Evolutionary conservation across 306 rosid genomes (phyloP).

Genomic region (Astragalus glycyphyllos): DNA sequence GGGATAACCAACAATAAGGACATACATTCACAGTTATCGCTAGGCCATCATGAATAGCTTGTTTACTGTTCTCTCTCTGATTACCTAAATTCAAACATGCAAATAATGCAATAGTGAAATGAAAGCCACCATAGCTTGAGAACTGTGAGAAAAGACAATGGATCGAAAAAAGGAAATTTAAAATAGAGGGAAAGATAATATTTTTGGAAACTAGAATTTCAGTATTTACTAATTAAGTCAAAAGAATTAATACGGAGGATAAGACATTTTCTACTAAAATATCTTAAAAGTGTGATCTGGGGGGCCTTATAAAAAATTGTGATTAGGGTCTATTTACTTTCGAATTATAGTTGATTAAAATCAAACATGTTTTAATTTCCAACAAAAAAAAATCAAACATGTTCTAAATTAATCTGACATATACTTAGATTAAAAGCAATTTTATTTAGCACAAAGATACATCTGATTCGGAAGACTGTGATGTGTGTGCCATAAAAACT

Average conservation of each 20-base stretch:
- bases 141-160: slow-evolving; percentile 2
- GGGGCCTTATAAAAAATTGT: too few relatives aligned
- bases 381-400: too few relatives aligned
- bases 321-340: too few relatives aligned
- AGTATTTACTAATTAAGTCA: neutral
- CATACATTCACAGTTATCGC: slow-evolving; percentile 6
- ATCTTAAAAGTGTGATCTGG: too few relatives aligned
- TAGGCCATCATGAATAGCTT: neutral
- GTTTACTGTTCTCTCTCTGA: neutral
- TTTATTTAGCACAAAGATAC: too few relatives aligned
- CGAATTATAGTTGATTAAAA: too few relatives aligned
- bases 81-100: neutral
- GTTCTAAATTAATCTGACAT: too few relatives aligned
- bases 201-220: neutral
- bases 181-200: neutral
- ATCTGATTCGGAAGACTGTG: too few relatives aligned
- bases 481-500: too few relatives aligned
- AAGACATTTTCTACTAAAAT: too few relatives aligned
- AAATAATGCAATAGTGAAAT: neutral
- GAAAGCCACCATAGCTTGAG: neutral
- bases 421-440: too few relatives aligned
- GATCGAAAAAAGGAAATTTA: neutral
- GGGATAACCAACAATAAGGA: neutral
- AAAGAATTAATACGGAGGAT: neutral
- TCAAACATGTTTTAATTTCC: too few relatives aligned